Evolutionary conservation across 345 rosid species (phyloP).

Genomic region (Ricinus communis): DNA sequence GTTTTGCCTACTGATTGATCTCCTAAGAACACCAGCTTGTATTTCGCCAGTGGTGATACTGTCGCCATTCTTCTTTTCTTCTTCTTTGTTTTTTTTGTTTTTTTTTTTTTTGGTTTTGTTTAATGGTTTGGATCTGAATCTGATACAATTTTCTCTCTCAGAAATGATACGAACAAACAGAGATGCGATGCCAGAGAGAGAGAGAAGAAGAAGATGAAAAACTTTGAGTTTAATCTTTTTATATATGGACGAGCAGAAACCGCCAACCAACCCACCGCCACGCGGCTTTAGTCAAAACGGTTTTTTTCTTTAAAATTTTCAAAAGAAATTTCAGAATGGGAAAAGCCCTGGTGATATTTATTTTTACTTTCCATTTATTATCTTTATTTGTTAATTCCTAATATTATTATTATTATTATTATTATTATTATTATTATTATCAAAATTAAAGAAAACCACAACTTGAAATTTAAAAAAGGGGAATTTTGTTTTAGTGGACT

Average conservation of each 20-base stretch:
- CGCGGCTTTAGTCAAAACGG: constrained; percentile 13
- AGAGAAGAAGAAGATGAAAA: neutral
- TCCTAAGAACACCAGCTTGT: constrained; percentile 33
- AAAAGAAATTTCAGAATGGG: too few relatives aligned
- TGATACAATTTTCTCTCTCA: neutral
- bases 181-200: neutral
- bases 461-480: too few relatives aligned
- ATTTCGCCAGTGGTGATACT: constrained; percentile 26
- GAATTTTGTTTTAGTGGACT: too few relatives aligned
- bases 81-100: too few relatives aligned
- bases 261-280: constrained; percentile 21
- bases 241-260: constrained; percentile 10
- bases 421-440: too few relatives aligned
- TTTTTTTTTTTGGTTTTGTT: too few relatives aligned
- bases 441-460: too few relatives aligned
- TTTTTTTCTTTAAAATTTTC: too few relatives aligned
- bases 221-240: neutral
- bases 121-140: neutral
- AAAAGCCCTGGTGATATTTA: too few relatives aligned
- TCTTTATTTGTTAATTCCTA: too few relatives aligned
- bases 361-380: neutral
- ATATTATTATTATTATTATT: too few relatives aligned
- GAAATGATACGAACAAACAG: neutral
- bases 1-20: constrained; percentile 39
- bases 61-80: constrained; percentile 28